Conservation (phyloP, 352 stramenopile genomes). For the Globisporangium solare region DNA sequence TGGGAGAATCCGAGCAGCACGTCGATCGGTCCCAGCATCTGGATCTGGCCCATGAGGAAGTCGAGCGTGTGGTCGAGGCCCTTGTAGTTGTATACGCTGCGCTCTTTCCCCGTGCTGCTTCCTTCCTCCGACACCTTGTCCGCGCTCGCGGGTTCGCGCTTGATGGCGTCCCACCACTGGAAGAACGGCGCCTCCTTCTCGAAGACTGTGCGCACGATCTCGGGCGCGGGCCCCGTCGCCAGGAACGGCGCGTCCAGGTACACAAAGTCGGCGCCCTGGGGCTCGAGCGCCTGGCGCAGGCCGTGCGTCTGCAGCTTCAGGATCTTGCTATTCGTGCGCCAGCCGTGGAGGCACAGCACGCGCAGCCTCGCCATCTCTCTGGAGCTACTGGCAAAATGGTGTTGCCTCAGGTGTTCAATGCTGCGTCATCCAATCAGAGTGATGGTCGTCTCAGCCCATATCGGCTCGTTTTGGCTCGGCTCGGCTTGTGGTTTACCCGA, state of each 20-base stretch:
- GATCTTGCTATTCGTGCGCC: slow-evolving; percentile 67
- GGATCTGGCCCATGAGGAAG: slow-evolving; percentile 41
- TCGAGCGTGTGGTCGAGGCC: slow-evolving; percentile 62
- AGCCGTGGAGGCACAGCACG: slow-evolving; percentile 76
- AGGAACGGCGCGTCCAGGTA: slow-evolving; percentile 63
- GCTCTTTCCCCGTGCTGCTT: slow-evolving; percentile 7
- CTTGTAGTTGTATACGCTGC: slow-evolving; percentile 44
- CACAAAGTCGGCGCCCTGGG: slow-evolving; percentile 45
- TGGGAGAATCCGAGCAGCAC: slow-evolving; percentile 75
- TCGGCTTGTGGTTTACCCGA: background rate
- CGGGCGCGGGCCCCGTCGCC: slow-evolving; percentile 48
- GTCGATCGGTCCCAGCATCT: slow-evolving; percentile 48
- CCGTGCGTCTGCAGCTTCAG: slow-evolving; percentile 53
- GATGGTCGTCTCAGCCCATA: background rate
- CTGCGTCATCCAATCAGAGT: slow-evolving; percentile 3
- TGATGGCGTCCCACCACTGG: slow-evolving; percentile 76
- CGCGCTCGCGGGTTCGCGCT: slow-evolving; percentile 15
- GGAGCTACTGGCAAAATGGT: background rate
- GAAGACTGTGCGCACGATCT: slow-evolving; percentile 61
- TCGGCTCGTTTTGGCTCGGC: background rate
- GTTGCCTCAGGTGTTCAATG: slow-evolving; percentile 5
- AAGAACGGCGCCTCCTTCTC: slow-evolving; percentile 52
- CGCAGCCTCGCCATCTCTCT: slow-evolving; percentile 34
- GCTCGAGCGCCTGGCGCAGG: slow-evolving; percentile 40
- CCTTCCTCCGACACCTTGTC: slow-evolving; percentile 8